Conservation (phyloP, 306 rosid species). For the Vigna hirtella region DNA sequence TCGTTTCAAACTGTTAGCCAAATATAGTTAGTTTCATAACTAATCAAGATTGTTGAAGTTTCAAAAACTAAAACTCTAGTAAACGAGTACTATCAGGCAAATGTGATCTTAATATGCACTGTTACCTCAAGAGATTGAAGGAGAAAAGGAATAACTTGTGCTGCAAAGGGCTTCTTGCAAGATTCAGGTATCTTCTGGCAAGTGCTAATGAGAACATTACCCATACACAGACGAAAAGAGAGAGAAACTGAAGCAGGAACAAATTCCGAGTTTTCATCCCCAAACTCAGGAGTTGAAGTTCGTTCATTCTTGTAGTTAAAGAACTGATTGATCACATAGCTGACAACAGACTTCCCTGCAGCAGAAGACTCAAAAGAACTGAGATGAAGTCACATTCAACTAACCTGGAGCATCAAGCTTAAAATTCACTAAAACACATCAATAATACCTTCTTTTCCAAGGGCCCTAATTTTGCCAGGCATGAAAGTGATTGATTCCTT, state of each 20-base stretch:
- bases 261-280: conserved; percentile 31
- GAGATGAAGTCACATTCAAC: conserved; percentile 42
- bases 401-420: conserved; percentile 22
- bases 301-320: conserved; percentile 40
- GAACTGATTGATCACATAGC: conserved; percentile 58
- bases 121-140: conserved; percentile 71
- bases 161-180: conserved; percentile 62
- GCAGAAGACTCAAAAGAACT: conserved; percentile 51
- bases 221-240: conserved; percentile 80
- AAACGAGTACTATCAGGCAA: conserved; percentile 15
- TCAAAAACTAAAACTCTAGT: conserved; percentile 24
- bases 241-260: conserved; percentile 53
- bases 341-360: conserved; percentile 52
- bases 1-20: conserved; percentile 54
- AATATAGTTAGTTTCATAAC: conserved; percentile 40
- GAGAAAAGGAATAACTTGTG: conserved; percentile 63
- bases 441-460: conserved; percentile 57
- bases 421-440: conserved; percentile 24
- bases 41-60: conserved; percentile 28
- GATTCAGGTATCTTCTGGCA: conserved; percentile 79
- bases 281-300: conserved; percentile 43
- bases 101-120: conserved; percentile 17
- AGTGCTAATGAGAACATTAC: conserved; percentile 88
- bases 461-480: conserved; percentile 41
- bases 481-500: conserved; percentile 48